Base-by-base conservation (phyloP, 106 monocot genomes). In the Allium fistulosum region DNA sequence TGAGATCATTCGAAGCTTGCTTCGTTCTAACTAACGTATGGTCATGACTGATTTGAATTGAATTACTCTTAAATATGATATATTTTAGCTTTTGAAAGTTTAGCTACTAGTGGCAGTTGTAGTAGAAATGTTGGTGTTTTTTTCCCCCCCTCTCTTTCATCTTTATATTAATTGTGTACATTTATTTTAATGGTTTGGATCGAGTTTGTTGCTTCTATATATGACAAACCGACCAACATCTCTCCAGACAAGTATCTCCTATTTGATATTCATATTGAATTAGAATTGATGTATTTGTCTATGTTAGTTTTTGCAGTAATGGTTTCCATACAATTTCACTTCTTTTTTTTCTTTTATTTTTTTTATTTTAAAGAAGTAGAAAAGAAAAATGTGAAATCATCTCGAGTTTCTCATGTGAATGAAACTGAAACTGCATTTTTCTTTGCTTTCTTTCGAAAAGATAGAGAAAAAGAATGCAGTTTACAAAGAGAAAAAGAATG, bases 1-100 rank as follows among this genome's bases (percentile, higher is more conserved):
- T 17, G 94, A 94, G 80, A 82, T 94, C 60, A 63, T 94, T 50
- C 77, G 90, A 48, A 80, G 80, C 77, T 80, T 94, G 0, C 80
- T 94, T 64, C 61, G 77, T 9, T 84, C 80, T 17, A 15, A 37
- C 5, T 37, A 37, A 37, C 0, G 37, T 37, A 37, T 37, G 37
- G 37, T 37, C 37, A 37, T 37, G 37, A 37, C 37, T 37, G 37
- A 37, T 4, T 37, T 37, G 37, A 37, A 15, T 53, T 6, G 9
- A 9, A 14, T 10, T 37, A 37, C 37, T 37, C 37, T 37, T 37
- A 37, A 37, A 37, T 37, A 37, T 37, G 37, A 37, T 37, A 37
- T 37, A 37, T 37, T 37, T 37, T 37, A 28, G 11, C 16, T 0
- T 63, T 5, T 62, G 2, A 10, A 26, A 10, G 14, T n/a, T 26